phyloP scores from a whole-genome alignment of 768 basidiomycete species.

The Termitomyces sp. region DNA sequence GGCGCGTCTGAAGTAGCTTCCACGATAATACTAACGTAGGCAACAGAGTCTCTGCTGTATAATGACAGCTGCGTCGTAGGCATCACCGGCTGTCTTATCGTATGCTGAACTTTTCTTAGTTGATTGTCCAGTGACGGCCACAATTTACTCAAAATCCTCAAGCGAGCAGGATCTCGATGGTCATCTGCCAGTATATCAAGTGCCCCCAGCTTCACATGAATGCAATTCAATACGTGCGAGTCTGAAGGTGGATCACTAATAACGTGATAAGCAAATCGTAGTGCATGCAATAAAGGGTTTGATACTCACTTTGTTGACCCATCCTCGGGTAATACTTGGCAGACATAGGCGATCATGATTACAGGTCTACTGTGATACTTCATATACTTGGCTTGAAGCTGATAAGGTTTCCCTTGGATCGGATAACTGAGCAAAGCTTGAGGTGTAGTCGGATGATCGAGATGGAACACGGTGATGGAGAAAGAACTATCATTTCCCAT shows the following conservation, averaged over 20 bases:
- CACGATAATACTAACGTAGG: not conserved
- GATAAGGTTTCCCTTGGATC: conserved; percentile 47
- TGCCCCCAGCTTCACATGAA: conserved; percentile 32
- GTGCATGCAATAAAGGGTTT: conserved; percentile 20
- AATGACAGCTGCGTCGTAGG: not conserved
- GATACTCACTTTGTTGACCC: conserved; percentile 11
- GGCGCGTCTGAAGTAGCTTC: not conserved
- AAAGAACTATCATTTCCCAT: conserved; percentile 45
- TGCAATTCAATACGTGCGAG: conserved; percentile 38
- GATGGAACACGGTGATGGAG: conserved; percentile 45
- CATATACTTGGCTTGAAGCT: conserved; percentile 59
- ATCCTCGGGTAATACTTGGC: not conserved
- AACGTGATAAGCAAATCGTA: conserved; percentile 27
- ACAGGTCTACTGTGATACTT: conserved; percentile 35
- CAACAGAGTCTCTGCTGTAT: not conserved
- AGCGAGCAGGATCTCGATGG: not conserved
- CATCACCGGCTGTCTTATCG: not conserved
- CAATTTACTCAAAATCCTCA: not conserved
- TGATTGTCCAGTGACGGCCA: not conserved
- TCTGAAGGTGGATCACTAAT: conserved; percentile 41
- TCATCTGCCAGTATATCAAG: conserved; percentile 36
- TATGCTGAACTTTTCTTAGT: not conserved
- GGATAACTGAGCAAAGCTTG: conserved; percentile 43
- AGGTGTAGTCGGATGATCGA: conserved; percentile 48
- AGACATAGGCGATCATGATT: conserved; percentile 48